phyloP scores from a whole-genome alignment of 306 rosid genomes.

The Boehmeria nivea region DNA sequence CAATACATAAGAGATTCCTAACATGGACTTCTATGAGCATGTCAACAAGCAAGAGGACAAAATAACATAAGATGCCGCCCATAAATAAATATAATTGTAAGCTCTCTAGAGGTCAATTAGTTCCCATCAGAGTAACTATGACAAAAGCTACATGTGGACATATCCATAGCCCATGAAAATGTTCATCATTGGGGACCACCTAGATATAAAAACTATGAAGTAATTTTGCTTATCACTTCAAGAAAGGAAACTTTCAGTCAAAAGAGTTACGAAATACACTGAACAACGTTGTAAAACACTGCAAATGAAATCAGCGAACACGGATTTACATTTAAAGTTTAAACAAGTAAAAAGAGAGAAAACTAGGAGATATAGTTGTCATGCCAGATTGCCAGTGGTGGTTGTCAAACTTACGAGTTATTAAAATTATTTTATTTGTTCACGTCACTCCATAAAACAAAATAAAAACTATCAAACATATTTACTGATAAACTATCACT shows the following conservation, averaged over 20 bases:
- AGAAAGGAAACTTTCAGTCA: too few species aligned
- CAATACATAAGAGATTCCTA: neutral
- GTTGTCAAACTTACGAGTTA: too few species aligned
- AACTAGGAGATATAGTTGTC: too few species aligned
- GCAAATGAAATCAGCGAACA: neutral
- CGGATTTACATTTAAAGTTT: neutral
- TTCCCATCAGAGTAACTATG: conserved; percentile 41
- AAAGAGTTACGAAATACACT: too few species aligned
- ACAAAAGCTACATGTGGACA: conserved; percentile 41
- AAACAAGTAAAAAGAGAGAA: too few species aligned
- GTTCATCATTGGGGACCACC: conserved; percentile 25
- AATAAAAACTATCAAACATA: neutral
- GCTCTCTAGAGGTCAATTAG: neutral
- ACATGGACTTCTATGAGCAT: neutral
- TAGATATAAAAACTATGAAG: too few species aligned
- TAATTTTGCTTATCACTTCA: too few species aligned
- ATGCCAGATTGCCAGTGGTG: too few species aligned
- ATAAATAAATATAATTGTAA: too few species aligned
- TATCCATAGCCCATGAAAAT: conserved; percentile 24
- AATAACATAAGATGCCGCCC: neutral
- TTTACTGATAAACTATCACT: neutral
- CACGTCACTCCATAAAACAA: neutral
- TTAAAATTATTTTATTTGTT: too few species aligned
- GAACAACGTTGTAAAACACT: neutral
- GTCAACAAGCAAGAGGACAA: neutral